Percentiles rank a stretch among this genome's conserved stretches.
phyloP scores from a whole-genome alignment of 768 basidiomycete species.

The Fistulinella prunicolor region DNA sequence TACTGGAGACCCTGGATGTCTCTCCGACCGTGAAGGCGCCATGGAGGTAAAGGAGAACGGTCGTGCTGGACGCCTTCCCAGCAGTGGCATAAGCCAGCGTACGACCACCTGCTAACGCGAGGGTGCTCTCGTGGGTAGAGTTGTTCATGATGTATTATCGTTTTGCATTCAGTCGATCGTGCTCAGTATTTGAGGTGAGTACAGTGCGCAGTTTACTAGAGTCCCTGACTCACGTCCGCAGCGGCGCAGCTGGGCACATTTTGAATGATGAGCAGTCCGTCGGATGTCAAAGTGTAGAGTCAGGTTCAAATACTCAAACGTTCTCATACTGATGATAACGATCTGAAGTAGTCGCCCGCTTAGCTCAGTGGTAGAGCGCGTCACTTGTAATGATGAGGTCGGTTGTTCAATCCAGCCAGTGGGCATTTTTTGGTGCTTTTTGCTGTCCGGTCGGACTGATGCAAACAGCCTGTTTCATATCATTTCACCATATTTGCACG shows the following conservation, averaged over 20 bases:
- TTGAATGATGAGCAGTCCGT: too few species aligned
- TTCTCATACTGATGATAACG: too few species aligned
- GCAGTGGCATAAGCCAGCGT: constrained; percentile 52
- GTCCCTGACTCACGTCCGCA: too few species aligned
- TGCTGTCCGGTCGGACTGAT: too few species aligned
- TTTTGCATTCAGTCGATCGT: not conserved
- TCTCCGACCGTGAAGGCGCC: constrained; percentile 53
- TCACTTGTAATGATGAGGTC: constrained; percentile 46
- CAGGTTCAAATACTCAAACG: too few species aligned
- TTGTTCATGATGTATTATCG: constrained; percentile 6
- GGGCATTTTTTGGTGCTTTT: constrained; percentile 34
- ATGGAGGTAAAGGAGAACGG: constrained; percentile 53
- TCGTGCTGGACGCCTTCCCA: constrained; percentile 48
- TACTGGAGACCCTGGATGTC: constrained; percentile 33
- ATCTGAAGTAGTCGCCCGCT: too few species aligned
- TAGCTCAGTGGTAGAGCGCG: constrained; percentile 48
- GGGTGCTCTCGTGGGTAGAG: constrained; percentile 10
- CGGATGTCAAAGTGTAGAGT: too few species aligned
- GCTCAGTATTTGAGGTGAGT: not conserved
- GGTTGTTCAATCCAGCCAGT: constrained; percentile 46
- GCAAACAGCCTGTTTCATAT: too few species aligned
- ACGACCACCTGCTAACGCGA: constrained; percentile 38
- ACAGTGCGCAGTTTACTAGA: not conserved
- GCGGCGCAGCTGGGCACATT: too few species aligned
- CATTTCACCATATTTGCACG: too few species aligned